Evolutionary conservation across 805 yeast genomes (phyloP).

Genomic region (Teunomyces cretensis): DNA sequence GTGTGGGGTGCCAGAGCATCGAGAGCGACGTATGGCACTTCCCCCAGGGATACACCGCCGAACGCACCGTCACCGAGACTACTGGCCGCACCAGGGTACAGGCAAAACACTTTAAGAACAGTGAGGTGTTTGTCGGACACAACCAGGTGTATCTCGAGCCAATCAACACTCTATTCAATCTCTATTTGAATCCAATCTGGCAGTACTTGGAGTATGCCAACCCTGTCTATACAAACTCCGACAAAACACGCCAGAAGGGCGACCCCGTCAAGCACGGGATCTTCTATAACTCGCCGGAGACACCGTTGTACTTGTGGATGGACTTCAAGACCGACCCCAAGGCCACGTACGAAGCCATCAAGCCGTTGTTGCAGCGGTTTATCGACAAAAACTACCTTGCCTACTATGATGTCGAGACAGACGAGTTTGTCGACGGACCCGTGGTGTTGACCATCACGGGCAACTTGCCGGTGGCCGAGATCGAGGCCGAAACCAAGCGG

Average conservation of each 20-base stretch:
- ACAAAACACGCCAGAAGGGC: constrained; percentile 1
- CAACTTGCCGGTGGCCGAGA: constrained; percentile 48
- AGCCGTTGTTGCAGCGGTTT: constrained; percentile 46
- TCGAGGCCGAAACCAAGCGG: constrained; percentile 22
- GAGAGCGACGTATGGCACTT: constrained; percentile 70
- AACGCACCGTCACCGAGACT: constrained; percentile 25
- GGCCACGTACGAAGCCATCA: constrained; percentile 47
- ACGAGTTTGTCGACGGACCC: constrained; percentile 48
- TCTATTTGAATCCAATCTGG: constrained; percentile 57
- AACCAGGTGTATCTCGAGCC: constrained; percentile 46
- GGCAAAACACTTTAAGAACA: constrained; percentile 24
- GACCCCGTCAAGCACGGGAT: constrained; percentile 26
- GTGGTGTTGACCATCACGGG: constrained; percentile 68
- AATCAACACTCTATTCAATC: constrained; percentile 43
- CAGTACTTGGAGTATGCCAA: constrained; percentile 51
- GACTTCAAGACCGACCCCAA: constrained; percentile 61
- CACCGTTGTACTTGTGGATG: constrained; percentile 59
- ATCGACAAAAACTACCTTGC: constrained; percentile 51
- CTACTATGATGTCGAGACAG: constrained; percentile 38
- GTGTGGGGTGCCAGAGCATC: constrained; percentile 54
- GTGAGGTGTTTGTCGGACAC: constrained; percentile 63
- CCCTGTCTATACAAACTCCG: constrained; percentile 14
- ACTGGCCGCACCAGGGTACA: constrained; percentile 11
- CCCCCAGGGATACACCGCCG: constrained; percentile 28
- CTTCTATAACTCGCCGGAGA: constrained; percentile 44